A percentile compares a stretch with the other conserved stretches of the same genome.
These are phyloP conservation scores for Colletotrichum incanum DNA, from an alignment of 2,329 filamentous ascomycete species.

Conservation along the genomic window DNA sequence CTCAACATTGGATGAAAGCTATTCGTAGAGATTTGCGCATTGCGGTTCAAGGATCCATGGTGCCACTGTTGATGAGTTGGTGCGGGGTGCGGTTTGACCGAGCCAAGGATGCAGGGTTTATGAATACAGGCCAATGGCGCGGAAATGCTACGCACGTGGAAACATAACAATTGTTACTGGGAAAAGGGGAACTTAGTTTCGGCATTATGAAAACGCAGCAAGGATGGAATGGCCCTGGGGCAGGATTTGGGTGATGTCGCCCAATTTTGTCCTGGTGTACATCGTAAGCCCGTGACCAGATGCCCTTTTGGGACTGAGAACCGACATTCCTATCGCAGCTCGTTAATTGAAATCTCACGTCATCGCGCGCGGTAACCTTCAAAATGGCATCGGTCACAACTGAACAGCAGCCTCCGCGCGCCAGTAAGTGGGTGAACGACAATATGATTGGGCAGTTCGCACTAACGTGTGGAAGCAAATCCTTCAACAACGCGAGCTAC, in stretches of 20 bases:
- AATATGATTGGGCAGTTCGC: neutral
- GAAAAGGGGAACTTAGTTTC: neutral
- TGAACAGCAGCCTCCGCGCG: neutral
- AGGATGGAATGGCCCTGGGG: neutral
- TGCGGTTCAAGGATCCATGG: neutral
- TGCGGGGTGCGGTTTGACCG: neutral
- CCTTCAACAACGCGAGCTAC: neutral
- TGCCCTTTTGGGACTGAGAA: neutral
- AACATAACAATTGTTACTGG: neutral
- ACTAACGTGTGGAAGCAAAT: neutral
- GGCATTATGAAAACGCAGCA: neutral
- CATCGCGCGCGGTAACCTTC: neutral
- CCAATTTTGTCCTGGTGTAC: neutral
- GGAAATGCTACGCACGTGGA: conserved; percentile 4
- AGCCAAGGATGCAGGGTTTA: conserved; percentile 19
- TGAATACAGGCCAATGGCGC: conserved; percentile 5
- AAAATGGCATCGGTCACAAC: neutral
- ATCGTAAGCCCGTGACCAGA: neutral
- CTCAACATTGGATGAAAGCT: conserved; percentile 2
- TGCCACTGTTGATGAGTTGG: conserved; percentile 9
- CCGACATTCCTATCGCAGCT: neutral
- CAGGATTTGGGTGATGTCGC: neutral
- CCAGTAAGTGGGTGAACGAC: neutral
- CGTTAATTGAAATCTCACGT: neutral
- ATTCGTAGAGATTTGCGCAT: neutral